phyloP scores from a whole-genome alignment of 176 grass and related monocot genomes.

The Luzula sylvatica region DNA sequence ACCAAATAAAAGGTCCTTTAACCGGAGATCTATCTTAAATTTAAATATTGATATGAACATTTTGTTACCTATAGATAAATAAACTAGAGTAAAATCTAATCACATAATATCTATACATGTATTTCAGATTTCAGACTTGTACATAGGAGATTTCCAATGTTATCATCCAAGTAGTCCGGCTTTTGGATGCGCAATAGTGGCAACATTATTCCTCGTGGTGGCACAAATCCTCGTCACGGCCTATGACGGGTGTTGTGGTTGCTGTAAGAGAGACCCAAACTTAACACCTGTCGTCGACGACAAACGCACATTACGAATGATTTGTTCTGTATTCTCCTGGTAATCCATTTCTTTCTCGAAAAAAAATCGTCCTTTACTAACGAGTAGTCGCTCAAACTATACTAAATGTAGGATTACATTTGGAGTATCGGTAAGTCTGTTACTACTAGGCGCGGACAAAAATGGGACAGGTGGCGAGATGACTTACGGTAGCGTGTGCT shows the following conservation, averaged over 20 bases:
- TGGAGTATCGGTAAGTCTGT: background rate
- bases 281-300: too few species aligned
- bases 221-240: background rate
- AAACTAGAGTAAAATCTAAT: too few species aligned
- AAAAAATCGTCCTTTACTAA: too few species aligned
- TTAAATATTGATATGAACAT: too few species aligned
- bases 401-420: constrained; percentile 3
- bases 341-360: too few species aligned
- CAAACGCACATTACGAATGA: too few species aligned
- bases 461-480: background rate
- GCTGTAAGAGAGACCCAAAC: background rate
- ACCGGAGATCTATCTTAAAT: too few species aligned
- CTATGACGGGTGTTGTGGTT: constrained; percentile 1
- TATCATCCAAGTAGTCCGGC: background rate
- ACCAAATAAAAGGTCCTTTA: too few species aligned
- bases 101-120: too few species aligned
- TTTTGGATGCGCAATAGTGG: background rate
- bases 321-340: too few species aligned
- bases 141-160: background rate
- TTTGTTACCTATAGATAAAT: too few species aligned
- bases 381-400: too few species aligned
- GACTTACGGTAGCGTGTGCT: background rate
- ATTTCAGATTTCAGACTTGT: constrained; percentile 4
- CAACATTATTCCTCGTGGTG: background rate
- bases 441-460: background rate